A percentile compares a stretch with the other conserved stretches of the same genome.
phyloP scores from a whole-genome alignment of 2,329 filamentous ascomycete genomes.

The Pseudocercospora ulei region DNA sequence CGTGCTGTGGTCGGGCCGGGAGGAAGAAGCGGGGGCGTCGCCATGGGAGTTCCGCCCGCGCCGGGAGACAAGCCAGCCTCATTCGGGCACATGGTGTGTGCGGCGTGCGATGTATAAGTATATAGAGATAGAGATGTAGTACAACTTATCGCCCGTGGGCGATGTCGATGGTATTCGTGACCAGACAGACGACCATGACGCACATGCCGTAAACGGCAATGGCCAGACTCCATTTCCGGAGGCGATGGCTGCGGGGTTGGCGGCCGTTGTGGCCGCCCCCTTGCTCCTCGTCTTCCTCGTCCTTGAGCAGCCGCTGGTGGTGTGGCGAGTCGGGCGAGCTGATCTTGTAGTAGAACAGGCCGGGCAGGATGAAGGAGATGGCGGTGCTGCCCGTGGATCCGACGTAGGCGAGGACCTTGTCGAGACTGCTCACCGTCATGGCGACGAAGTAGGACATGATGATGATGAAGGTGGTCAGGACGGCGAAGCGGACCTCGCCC shows the following conservation, averaged over 20 bases:
- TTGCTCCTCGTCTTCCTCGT: constrained; percentile 67
- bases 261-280: constrained; percentile 41
- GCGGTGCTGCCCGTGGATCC: constrained; percentile 88
- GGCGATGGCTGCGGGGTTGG: constrained; percentile 43
- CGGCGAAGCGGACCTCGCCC: constrained; percentile 76
- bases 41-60: too few relatives aligned
- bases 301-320: constrained; percentile 79
- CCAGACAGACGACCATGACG: constrained; percentile 82
- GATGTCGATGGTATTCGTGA: constrained; percentile 72
- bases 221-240: constrained; percentile 64
- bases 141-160: constrained; percentile 19
- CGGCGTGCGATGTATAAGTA: too few relatives aligned
- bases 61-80: too few relatives aligned
- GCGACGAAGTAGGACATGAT: constrained; percentile 76
- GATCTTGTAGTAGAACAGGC: constrained; percentile 97
- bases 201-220: constrained; percentile 72
- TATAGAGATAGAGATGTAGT: too few relatives aligned
- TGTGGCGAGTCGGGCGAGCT: constrained; percentile 77
- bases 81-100: too few relatives aligned
- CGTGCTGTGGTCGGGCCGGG: too few relatives aligned
- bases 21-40: too few relatives aligned
- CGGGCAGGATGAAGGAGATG: constrained; percentile 93
- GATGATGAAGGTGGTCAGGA: constrained; percentile 79
- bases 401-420: constrained; percentile 88
- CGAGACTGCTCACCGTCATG: constrained; percentile 80